Evolutionary conservation across 352 stramenopile genomes (phyloP).

Genomic region (Phytophthora brassicae): DNA sequence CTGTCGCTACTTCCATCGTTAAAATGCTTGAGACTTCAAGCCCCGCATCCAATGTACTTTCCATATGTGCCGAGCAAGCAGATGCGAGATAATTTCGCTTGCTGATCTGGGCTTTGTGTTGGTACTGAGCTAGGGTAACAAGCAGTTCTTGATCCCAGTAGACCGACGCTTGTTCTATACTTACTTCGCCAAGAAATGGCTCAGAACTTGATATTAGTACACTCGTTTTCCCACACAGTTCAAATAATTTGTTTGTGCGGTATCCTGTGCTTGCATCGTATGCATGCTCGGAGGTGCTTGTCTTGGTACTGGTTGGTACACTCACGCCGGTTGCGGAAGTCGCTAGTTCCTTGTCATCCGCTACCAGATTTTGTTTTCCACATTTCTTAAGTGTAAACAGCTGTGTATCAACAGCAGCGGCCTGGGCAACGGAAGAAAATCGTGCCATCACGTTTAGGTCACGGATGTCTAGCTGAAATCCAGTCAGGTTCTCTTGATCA

Average conservation of each 20-base stretch:
- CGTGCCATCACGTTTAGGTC: constrained; percentile 65
- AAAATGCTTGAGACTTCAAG: background rate
- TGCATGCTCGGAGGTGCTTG: constrained; percentile 38
- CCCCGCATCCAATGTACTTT: background rate
- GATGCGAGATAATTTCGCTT: background rate
- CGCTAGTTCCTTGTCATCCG: constrained; percentile 28
- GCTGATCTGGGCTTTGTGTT: constrained; percentile 22
- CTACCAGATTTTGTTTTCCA: constrained; percentile 15
- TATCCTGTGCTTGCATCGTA: constrained; percentile 44
- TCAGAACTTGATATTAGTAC: constrained; percentile 52
- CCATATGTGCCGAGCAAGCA: background rate
- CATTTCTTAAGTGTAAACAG: constrained; percentile 50
- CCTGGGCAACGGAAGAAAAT: constrained; percentile 60
- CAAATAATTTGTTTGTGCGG: constrained; percentile 55
- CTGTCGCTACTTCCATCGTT: background rate
- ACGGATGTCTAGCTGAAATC: constrained; percentile 63
- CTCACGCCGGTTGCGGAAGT: constrained; percentile 33
- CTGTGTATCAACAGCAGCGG: constrained; percentile 47
- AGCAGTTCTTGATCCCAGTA: constrained; percentile 80
- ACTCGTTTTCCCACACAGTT: constrained; percentile 56
- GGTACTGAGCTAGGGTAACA: constrained; percentile 58
- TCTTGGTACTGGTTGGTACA: constrained; percentile 17
- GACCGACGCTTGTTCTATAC: constrained; percentile 47
- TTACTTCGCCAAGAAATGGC: constrained; percentile 56
- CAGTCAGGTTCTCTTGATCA: constrained; percentile 29